Base-by-base conservation (phyloP, 495 filamentous ascomycete genomes). In the Evansstolkia leycettana region DNA sequence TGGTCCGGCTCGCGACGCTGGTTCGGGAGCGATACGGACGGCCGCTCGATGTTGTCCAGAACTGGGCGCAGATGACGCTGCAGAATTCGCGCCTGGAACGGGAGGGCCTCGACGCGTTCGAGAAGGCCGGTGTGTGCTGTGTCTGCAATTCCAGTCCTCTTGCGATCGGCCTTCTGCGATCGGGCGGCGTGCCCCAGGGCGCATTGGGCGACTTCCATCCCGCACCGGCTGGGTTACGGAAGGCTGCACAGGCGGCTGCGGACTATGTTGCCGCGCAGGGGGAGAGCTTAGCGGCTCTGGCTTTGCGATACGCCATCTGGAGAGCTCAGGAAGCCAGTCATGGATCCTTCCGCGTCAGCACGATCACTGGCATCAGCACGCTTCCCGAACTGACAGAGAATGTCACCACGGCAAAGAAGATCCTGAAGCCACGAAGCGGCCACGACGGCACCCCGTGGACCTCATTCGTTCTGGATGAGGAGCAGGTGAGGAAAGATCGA, bases 111-210 rank as follows among this genome's bases (percentile, higher is more conserved):
- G 42, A 57, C 9, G 56, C 74, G 17, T 58, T 92, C 19, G 62
- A 62, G 28, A 60, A 54, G 0, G 81, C 80, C 0, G 78, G 81
- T 1, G 84, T 92, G 11, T 68, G 71, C 14, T 75, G 79, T 24
- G 79, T 93, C n/a, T 70, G 82, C 4, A 92, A 83, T 47, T 84
- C 82, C 3, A 84, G 78, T 26, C 76, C 79, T 34, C 55, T 93
- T 3, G 79, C 79, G 8, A 88, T 89, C 75, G 86, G 85, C 5
- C 52, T 93, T 39, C 58, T 92, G 27, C 73, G 85, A 1, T 62
- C 68, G 5, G 60, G 70, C 11, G 84, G 85, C 7, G 80, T 85
- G 10, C 78, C 78, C 1, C 54, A 74, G 1, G 83, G 83, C 0
- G 74, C 64, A 3, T 58, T 78, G 48, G 81, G 78, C 1, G 73